Percentiles rank a stretch among this genome's conserved stretches.
phyloP scores from a whole-genome alignment of 169 alveolate genomes.

The Plasmodium vivax region DNA sequence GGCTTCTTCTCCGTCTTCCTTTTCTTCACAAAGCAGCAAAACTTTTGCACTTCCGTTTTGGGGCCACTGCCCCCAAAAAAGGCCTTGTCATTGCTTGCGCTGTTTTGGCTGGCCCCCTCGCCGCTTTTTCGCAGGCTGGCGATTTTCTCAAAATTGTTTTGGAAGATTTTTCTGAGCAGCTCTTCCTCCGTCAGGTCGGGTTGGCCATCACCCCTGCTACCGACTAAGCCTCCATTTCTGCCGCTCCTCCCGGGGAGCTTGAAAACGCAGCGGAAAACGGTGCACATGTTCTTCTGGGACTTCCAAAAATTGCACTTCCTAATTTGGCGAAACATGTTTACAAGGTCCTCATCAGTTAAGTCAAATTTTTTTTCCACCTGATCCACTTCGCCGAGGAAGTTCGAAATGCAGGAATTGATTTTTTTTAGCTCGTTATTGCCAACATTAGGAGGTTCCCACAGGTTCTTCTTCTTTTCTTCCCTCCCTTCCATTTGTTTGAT shows the following conservation, averaged over 20 bases:
- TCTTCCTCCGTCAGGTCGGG: neutral
- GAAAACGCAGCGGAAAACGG: constrained; percentile 16
- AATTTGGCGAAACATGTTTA: constrained; percentile 19
- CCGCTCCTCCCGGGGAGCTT: neutral
- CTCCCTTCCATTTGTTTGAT: constrained; percentile 20
- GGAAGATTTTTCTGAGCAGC: constrained; percentile 7
- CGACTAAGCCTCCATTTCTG: neutral
- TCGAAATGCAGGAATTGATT: constrained; percentile 27
- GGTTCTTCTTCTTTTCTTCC: neutral
- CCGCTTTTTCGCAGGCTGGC: neutral
- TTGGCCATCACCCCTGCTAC: neutral
- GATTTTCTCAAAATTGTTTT: constrained; percentile 27
- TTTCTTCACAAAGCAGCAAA: neutral
- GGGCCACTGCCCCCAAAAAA: neutral
- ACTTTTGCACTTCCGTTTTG: neutral
- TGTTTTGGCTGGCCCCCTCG: neutral
- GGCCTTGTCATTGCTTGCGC: neutral
- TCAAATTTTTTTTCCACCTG: constrained; percentile 15
- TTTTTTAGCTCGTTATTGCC: constrained; percentile 2
- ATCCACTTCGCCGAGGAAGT: constrained; percentile 28
- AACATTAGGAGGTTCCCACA: neutral
- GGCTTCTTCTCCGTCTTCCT: neutral
- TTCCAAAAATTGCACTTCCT: constrained; percentile 22
- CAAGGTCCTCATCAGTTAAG: constrained; percentile 44
- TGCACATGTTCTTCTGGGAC: constrained; percentile 56